phyloP scores from a whole-genome alignment of 306 rosid genomes.

The Vigna nakashimae region DNA sequence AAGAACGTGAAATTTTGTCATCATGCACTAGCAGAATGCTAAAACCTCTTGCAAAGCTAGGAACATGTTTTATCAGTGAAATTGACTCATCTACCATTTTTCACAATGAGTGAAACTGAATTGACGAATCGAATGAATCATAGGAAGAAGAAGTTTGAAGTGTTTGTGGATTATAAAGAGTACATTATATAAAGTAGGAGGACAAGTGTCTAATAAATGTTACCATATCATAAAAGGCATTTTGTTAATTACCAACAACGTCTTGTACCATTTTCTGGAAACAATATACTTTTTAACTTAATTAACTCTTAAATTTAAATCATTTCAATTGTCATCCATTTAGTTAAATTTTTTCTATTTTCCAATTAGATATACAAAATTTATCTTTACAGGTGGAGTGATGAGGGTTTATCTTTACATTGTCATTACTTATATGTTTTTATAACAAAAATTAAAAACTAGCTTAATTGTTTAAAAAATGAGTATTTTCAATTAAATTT shows the following conservation, averaged over 20 bases:
- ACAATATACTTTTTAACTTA: not conserved
- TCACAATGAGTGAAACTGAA: not conserved
- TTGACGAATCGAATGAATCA: conserved; percentile 7
- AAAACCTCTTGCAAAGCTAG: conserved; percentile 54
- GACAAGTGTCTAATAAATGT: not conserved
- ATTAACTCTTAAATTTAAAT: no score
- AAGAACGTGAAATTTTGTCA: conserved; percentile 41
- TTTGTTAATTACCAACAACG: not conserved
- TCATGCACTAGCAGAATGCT: conserved; percentile 55
- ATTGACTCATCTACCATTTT: conserved; percentile 24
- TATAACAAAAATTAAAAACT: no score
- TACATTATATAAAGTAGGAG: not conserved
- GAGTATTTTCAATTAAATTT: no score
- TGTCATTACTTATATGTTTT: no score
- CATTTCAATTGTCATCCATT: no score
- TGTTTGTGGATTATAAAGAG: not conserved
- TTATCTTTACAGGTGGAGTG: no score
- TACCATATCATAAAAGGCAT: not conserved
- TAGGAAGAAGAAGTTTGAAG: not conserved
- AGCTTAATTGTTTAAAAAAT: no score
- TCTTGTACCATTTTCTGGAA: not conserved
- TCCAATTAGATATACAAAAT: no score
- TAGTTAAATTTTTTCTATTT: no score
- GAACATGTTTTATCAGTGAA: conserved; percentile 28
- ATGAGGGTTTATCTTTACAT: no score